Evolutionary conservation across 2,329 filamentous ascomycete genomes (phyloP).

Genomic region (Ophiosphaerella korrae): DNA sequence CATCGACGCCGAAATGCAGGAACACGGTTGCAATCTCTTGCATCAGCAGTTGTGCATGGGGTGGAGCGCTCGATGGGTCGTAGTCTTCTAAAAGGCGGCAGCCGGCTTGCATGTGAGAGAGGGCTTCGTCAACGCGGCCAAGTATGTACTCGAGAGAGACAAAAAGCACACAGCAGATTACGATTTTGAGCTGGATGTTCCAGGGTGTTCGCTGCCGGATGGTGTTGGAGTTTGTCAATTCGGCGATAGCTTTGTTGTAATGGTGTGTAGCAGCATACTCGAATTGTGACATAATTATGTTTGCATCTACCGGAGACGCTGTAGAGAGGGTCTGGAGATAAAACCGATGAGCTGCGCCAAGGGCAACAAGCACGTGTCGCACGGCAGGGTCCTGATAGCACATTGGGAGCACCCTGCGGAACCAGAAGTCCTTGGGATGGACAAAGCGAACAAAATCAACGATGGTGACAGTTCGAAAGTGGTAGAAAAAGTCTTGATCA

Average conservation of each 20-base stretch:
- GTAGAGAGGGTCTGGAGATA: conserved; percentile 9
- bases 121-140: conserved; percentile 8
- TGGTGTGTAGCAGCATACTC: conserved; percentile 5
- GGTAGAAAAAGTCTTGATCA: conserved; percentile 9
- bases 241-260: conserved; percentile 12
- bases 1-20: conserved; percentile 10
- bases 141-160: conserved; percentile 13
- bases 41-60: conserved; percentile 1
- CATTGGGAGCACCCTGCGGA: conserved; percentile 12
- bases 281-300: conserved; percentile 3
- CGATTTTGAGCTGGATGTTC: conserved; percentile 3
- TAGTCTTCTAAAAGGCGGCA: conserved; percentile 6
- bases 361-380: conserved; percentile 7
- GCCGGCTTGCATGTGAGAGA: conserved; percentile 12
- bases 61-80: conserved; percentile 3
- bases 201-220: not conserved
- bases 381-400: conserved; percentile 10
- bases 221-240: conserved; percentile 2
- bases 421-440: conserved; percentile 12
- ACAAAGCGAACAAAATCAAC: conserved; percentile 10
- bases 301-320: not conserved
- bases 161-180: conserved; percentile 13
- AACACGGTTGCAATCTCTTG: conserved; percentile 13
- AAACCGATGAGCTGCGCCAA: conserved; percentile 10
- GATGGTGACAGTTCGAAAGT: conserved; percentile 11